These are phyloP conservation scores for Myriosclerotinia scirpicola DNA, from an alignment of 2,329 filamentous ascomycete species.

Conservation along the genomic window DNA sequence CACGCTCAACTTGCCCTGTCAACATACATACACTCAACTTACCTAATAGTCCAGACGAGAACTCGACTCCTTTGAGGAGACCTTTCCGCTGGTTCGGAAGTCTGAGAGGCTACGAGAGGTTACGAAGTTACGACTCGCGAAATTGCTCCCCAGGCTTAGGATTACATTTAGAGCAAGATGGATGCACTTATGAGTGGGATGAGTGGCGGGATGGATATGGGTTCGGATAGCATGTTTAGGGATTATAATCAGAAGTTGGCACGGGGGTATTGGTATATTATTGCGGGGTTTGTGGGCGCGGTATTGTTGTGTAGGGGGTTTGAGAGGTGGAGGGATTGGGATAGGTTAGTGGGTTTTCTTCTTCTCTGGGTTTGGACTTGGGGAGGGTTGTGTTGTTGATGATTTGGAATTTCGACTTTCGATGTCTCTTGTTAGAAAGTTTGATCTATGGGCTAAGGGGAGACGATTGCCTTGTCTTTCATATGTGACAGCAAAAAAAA, in stretches of 20 bases:
- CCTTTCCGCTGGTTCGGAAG: constrained; percentile 8
- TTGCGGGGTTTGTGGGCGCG: constrained; percentile 46
- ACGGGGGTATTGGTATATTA: constrained; percentile 59
- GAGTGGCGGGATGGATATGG: constrained; percentile 33
- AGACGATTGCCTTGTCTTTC: not conserved
- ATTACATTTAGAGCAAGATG: constrained; percentile 11
- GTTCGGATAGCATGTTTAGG: constrained; percentile 45
- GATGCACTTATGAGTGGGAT: constrained; percentile 26
- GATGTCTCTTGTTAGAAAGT: not conserved
- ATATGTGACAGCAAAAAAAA: not conserved
- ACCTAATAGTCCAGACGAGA: not conserved
- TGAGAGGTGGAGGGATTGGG: constrained; percentile 32
- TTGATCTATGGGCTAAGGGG: not conserved
- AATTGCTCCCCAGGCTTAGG: not conserved
- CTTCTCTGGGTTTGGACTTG: not conserved
- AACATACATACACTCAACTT: not conserved
- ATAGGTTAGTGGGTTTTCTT: constrained; percentile 29
- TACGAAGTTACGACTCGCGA: not conserved
- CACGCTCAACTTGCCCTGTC: too few relatives aligned
- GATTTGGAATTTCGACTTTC: not conserved
- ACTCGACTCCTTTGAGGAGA: not conserved
- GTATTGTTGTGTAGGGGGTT: constrained; percentile 29
- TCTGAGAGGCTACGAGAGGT: not conserved
- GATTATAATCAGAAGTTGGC: constrained; percentile 53
- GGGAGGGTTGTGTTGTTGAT: not conserved